These are phyloP conservation scores for Stachybotrys chartarum DNA, from an alignment of 2,329 filamentous ascomycete genomes.

Conservation along the genomic window DNA sequence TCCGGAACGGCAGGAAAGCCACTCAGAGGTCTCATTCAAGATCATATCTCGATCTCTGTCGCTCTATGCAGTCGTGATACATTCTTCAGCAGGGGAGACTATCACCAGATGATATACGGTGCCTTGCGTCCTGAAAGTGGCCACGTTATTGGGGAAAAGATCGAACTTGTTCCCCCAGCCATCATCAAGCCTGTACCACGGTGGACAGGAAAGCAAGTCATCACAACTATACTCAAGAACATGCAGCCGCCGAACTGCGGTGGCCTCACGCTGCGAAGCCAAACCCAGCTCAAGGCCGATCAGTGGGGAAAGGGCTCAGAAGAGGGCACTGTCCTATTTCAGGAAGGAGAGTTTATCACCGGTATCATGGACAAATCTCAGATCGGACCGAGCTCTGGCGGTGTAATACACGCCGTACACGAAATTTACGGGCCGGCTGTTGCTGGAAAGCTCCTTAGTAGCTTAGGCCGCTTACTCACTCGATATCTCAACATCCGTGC, in stretches of 20 bases:
- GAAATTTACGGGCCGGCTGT: conserved; percentile 85
- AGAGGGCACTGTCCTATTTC: conserved; percentile 75
- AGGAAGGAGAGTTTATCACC: conserved; percentile 78
- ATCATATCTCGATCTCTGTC: conserved; percentile 93
- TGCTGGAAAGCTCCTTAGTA: conserved; percentile 82
- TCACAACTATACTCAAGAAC: conserved; percentile 89
- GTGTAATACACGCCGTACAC: conserved; percentile 85
- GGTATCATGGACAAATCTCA: conserved; percentile 96
- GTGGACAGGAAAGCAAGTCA: conserved; percentile 96
- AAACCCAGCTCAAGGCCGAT: conserved; percentile 69
- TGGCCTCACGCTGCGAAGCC: conserved; percentile 71
- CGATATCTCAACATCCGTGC: conserved; percentile 88
- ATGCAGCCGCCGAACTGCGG: conserved; percentile 72
- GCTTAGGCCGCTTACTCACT: conserved; percentile 82
- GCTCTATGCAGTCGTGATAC: conserved; percentile 86
- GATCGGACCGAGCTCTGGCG: conserved; percentile 79
- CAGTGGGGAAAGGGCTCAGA: conserved; percentile 73
- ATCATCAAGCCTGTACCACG: conserved; percentile 72
- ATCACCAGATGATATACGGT: conserved; percentile 89
- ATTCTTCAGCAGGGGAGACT: conserved; percentile 81
- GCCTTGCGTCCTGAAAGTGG: conserved; percentile 85
- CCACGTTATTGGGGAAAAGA: conserved; percentile 75
- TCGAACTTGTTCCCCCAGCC: conserved; percentile 74
- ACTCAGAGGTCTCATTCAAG: conserved; percentile 91
- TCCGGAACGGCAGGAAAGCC: conserved; percentile 92